Evolutionary conservation across 148 eudicot genomes (phyloP).

Genomic region (Heliamphora exappendiculata): DNA sequence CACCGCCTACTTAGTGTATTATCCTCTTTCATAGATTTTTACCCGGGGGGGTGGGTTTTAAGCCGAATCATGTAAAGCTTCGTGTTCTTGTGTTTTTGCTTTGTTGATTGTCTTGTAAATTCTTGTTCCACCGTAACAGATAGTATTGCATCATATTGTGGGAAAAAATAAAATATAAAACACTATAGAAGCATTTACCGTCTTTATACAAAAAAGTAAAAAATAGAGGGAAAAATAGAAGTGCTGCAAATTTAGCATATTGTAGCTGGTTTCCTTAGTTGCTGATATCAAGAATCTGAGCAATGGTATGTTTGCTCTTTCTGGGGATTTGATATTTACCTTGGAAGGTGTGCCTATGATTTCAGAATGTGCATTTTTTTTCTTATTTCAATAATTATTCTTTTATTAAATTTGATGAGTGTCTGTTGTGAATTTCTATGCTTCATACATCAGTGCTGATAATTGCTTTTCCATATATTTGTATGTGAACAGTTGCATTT

Average conservation of each 20-base stretch:
- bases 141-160: neutral
- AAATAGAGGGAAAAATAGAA: neutral
- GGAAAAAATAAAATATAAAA: neutral
- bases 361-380: neutral
- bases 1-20: too few relatives aligned
- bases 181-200: neutral
- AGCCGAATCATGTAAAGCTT: too few relatives aligned
- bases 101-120: too few relatives aligned
- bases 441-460: neutral
- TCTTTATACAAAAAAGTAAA: neutral
- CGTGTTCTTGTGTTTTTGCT: too few relatives aligned
- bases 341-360: neutral
- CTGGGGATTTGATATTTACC: neutral
- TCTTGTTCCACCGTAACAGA: neutral
- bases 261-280: neutral
- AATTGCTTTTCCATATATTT: slow-evolving; percentile 4
- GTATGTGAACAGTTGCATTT: slow-evolving; percentile 30
- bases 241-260: neutral
- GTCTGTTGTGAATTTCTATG: neutral
- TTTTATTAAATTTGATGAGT: neutral
- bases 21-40: too few relatives aligned
- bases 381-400: neutral
- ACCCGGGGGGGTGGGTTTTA: too few relatives aligned
- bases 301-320: neutral
- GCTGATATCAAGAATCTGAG: neutral